Percentiles rank a stretch among this genome's conserved stretches.
Evolutionary conservation across 1,139 yeast species (phyloP).

Genomic region (Suhomyces guaymorum): DNA sequence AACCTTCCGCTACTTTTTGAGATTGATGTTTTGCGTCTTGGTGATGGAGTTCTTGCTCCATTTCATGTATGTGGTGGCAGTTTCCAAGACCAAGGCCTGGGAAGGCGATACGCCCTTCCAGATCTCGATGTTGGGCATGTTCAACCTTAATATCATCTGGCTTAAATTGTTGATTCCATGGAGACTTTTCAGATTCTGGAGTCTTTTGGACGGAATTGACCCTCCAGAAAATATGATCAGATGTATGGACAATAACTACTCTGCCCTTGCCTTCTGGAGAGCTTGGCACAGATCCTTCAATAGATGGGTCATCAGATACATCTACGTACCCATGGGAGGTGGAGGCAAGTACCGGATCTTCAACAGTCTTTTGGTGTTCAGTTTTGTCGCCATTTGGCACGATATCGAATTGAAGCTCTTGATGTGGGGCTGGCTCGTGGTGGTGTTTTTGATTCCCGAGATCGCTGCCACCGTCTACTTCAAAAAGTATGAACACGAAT

Average conservation of each 20-base stretch:
- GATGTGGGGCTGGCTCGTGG: constrained; percentile 96
- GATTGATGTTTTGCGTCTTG: constrained; percentile 71
- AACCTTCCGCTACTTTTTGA: constrained; percentile 59
- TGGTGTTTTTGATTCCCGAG: constrained; percentile 87
- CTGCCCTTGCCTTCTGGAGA: constrained; percentile 94
- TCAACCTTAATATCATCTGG: constrained; percentile 91
- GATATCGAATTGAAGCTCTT: constrained; percentile 84
- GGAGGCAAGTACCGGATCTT: constrained; percentile 69
- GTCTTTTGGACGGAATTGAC: constrained; percentile 85
- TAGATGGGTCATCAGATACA: constrained; percentile 80
- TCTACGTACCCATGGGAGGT: constrained; percentile 84
- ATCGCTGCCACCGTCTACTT: constrained; percentile 56
- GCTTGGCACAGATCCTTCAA: constrained; percentile 98
- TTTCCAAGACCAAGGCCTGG: constrained; percentile 89
- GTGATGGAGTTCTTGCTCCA: constrained; percentile 90
- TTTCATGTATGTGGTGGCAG: constrained; percentile 89
- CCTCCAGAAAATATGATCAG: constrained; percentile 98
- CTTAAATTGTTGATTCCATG: constrained; percentile 89
- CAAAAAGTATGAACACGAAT: constrained; percentile 43
- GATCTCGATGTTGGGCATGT: constrained; percentile 89
- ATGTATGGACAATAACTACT: constrained; percentile 91
- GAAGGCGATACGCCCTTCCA: constrained; percentile 86
- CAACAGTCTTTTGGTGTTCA: constrained; percentile 84
- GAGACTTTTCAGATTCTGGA: constrained; percentile 94
- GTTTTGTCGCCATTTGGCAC: constrained; percentile 98